Base-by-base conservation (phyloP, 129 eudicot species). In the Pseudognaphalium luteoalbum region DNA sequence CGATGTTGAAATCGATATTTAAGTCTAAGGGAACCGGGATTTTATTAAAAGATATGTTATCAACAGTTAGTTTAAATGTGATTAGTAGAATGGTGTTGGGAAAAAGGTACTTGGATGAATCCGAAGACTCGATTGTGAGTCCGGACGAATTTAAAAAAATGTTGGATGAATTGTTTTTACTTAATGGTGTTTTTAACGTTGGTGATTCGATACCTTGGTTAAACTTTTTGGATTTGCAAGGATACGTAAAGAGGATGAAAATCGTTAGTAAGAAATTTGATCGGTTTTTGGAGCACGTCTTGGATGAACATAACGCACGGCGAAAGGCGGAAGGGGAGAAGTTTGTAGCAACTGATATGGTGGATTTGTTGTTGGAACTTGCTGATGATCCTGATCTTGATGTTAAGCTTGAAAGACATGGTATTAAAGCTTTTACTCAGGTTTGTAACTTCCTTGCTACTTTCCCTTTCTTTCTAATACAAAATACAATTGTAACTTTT, bases 361-460 rank as follows among this genome's bases (percentile, higher is more conserved):
- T 93, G 52, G 98, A 93, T 83, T 81, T 93, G 70, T 65, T 93
- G 80, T 73, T 91, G 68, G 87, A 93, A 72, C 88, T 93, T 60
- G 91, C 98, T 0, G 96, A 85, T 70, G 97, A 88, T 84, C 91
- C 98, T 0, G 68, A 51, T 58, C 79, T 86, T 34, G 97, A 93
- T 66, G 92, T 93, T 28, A 93, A 93, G 83, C 88, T 90, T 4
- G 97, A 93, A 77, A 85, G 98, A 71, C 89, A 88, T 74, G 97
- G 98, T 0, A 92, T 93, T 72, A 93, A 93, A 73, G 98, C 89
- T 6, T 93, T 93, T 77, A 93, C 92, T 1, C 97, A 85, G 96
- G 98, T 93, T n/a, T 20, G 6, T 47, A 28, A 14, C 6, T 4
- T 7, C 14, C 19, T 0, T 9, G 25, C 15, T 61, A 6, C 21